These are phyloP conservation scores for Corchorus olitorius DNA, from an alignment of 345 rosid species.

Conservation along the genomic window DNA sequence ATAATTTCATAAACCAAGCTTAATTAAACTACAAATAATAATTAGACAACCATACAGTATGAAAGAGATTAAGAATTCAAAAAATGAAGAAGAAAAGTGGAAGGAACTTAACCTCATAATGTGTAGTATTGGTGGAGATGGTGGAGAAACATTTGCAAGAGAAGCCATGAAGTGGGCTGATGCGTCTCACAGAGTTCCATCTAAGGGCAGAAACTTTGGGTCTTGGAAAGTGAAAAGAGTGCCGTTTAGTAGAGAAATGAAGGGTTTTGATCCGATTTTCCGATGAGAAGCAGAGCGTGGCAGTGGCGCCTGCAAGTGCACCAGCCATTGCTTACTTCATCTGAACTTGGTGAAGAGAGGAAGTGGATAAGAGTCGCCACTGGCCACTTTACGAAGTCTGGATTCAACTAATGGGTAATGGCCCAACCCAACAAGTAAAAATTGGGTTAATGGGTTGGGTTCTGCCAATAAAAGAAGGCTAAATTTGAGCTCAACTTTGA, in stretches of 20 bases:
- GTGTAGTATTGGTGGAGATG: conserved; percentile 45
- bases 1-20: not conserved
- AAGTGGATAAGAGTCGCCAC: not conserved
- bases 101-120: conserved; percentile 46
- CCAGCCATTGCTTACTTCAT: conserved; percentile 28
- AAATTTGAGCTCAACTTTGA: too few relatives aligned
- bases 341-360: not conserved
- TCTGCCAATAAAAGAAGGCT: not conserved
- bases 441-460: not conserved
- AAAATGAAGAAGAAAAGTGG: not conserved
- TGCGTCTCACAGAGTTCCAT: conserved; percentile 13
- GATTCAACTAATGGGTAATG: not conserved
- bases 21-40: not conserved
- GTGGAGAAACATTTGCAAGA: conserved; percentile 50
- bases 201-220: conserved; percentile 12
- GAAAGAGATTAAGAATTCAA: too few relatives aligned
- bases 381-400: too few relatives aligned
- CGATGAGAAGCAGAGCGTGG: conserved; percentile 30
- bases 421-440: not conserved
- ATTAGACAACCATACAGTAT: not conserved
- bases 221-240: conserved; percentile 21
- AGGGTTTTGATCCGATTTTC: conserved; percentile 25
- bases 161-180: conserved; percentile 31
- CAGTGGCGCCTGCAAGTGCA: conserved; percentile 20
- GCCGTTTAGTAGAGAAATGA: not conserved